These are phyloP conservation scores for Entamoeba invadens DNA, from an alignment of 208 protist genomes.

Conservation along the genomic window DNA sequence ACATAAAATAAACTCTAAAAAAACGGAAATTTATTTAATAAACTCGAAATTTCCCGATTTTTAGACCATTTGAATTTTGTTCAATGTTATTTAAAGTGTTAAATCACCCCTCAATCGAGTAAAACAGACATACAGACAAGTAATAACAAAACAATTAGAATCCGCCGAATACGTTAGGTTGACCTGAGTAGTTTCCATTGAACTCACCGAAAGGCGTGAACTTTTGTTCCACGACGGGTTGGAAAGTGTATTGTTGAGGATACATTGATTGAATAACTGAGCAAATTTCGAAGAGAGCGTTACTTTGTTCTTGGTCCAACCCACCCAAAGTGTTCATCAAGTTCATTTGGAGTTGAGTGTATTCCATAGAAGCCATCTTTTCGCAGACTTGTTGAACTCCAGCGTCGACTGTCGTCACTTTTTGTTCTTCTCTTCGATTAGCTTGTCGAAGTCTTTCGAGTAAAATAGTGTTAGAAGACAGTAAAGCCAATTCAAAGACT, in stretches of 20 bases:
- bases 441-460: neutral
- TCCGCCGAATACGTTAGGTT: neutral
- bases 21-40: too few species aligned
- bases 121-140: too few species aligned
- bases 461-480: neutral
- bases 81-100: too few species aligned
- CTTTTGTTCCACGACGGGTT: neutral
- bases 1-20: too few species aligned
- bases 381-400: neutral
- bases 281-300: neutral
- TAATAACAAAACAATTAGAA: too few species aligned
- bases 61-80: too few species aligned
- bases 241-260: neutral
- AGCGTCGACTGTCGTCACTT: neutral
- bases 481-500: neutral
- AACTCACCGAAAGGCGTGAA: neutral
- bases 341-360: neutral
- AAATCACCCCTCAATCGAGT: too few species aligned
- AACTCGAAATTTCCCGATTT: too few species aligned
- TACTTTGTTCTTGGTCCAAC: neutral
- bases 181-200: neutral
- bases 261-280: neutral
- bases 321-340: neutral
- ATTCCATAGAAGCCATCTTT: neutral
- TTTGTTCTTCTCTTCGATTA: neutral